Conservation (phyloP, 345 rosid genomes). For the Noccaea caerulescens region DNA sequence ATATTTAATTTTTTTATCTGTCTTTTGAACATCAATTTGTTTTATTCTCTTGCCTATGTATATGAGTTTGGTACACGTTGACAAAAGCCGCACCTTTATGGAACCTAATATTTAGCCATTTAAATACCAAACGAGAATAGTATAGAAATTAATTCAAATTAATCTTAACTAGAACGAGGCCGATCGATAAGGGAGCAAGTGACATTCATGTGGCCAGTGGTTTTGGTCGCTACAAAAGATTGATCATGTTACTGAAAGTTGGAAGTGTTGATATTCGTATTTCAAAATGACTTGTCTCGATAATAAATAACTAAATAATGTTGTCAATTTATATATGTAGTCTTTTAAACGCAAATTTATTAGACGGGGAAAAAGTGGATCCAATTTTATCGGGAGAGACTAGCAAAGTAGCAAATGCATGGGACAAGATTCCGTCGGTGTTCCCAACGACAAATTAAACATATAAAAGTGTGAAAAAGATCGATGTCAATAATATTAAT, state of each 20-base stretch:
- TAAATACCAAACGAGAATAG: conserved; percentile 23
- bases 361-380: conserved; percentile 21
- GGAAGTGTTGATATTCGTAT: not conserved
- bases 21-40: not conserved
- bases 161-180: not conserved
- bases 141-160: not conserved
- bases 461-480: not conserved
- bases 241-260: conserved; percentile 28
- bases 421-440: conserved; percentile 37
- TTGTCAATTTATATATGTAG: too few species aligned
- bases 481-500: too few species aligned
- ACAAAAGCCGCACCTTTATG: conserved; percentile 1
- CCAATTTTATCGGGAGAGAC: conserved; percentile 35
- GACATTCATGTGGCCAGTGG: conserved; percentile 37
- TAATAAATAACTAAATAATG: too few species aligned
- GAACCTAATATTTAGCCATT: conserved; percentile 5
- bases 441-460: conserved; percentile 17
- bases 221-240: conserved; percentile 18
- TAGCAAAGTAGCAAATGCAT: conserved; percentile 16
- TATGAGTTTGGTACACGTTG: conserved; percentile 17
- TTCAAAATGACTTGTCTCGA: not conserved
- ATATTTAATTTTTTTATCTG: not conserved
- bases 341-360: not conserved
- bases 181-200: not conserved
- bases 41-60: not conserved